These are phyloP conservation scores for Monilinia laxa DNA, from an alignment of 2,329 filamentous ascomycete species.

Conservation along the genomic window DNA sequence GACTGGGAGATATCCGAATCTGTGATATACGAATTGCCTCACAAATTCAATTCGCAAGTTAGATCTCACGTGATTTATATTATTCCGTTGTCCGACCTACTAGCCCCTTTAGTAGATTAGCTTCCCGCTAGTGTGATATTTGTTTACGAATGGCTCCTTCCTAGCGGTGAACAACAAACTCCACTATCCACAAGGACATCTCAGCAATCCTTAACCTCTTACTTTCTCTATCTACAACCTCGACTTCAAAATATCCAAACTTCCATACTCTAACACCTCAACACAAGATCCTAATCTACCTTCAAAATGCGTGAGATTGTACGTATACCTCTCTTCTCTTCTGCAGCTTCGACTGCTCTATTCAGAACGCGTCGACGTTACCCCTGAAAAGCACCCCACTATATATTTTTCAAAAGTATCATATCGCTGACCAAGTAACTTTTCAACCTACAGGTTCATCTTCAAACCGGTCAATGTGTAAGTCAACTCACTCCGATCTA, in stretches of 20 bases:
- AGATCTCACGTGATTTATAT: background rate
- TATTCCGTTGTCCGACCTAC: background rate
- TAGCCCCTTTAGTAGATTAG: background rate
- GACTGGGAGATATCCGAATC: background rate
- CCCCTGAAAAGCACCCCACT: conserved; percentile 43
- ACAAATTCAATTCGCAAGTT: conserved; percentile 1
- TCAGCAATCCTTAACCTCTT: conserved; percentile 29
- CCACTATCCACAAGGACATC: conserved; percentile 31
- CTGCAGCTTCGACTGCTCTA: conserved; percentile 8
- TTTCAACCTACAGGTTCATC: conserved; percentile 76
- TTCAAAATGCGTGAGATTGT: conserved; percentile 74
- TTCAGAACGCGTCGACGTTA: conserved; percentile 44
- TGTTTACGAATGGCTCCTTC: conserved; percentile 22
- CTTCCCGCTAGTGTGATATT: conserved; percentile 21
- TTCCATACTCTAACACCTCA: conserved; percentile 21
- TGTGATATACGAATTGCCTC: conserved; percentile 14
- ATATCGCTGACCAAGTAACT: conserved; percentile 55
- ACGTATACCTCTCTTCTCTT: conserved; percentile 44
- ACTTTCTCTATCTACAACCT: conserved; percentile 28
- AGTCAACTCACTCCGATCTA: conserved; percentile 44
- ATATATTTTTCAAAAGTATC: conserved; percentile 43
- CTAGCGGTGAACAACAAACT: conserved; percentile 28
- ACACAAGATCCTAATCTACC: conserved; percentile 35
- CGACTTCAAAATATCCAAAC: conserved; percentile 23
- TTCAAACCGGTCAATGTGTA: conserved; percentile 99